Evolutionary conservation across 208 protist genomes (phyloP), one percentile per base, ranked within the genome.

Genomic region (Leishmania lainsoni): DNA sequence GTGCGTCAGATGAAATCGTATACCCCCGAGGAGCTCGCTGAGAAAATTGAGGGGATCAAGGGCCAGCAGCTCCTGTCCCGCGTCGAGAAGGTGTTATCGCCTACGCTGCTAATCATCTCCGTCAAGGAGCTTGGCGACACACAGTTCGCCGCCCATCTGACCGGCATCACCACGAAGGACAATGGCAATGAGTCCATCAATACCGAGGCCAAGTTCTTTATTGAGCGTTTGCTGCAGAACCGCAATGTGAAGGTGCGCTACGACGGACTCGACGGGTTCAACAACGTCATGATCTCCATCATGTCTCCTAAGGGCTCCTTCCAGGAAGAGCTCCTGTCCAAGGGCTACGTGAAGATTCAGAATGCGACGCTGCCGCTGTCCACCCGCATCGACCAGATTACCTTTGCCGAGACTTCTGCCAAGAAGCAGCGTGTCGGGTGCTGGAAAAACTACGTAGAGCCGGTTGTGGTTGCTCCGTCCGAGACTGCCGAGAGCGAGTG

Each of bases 241-340:
- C 92, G 94, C 71, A 95, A 92, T 68, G 92, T 98, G 10, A 93
- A 88, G 29, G 83, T 97, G 35, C 84, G 79, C 61, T 91, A 96
- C 82, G 93, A 97, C 65, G 94, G 93, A 35, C 66, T 92, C 2
- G 93, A 97, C 86, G 80, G 74, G 72, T 95, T 91, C 83, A 90
- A 91, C 69, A 96, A 96, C 79, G 81, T 96, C 61, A 87, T 96
- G 65, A 91, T 89, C 49, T 97, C 94, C 26, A 86, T 98, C 70
- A 81, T 96, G 72, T 96, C 92, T 48, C 70, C 86, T 5, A 95
- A 97, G 79, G 93, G 93, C 66, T 88, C 77, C 49, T 98, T 98
- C 78, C 94, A 97, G 81, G 89, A 91, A 78, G 94, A 97, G 81
- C 90, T 98, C 3, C 90, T 98, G 9, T 87, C 86, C 35, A 86